Conservation (phyloP, 169 alveolate genomes). For the Cardiosporidium cionae region DNA sequence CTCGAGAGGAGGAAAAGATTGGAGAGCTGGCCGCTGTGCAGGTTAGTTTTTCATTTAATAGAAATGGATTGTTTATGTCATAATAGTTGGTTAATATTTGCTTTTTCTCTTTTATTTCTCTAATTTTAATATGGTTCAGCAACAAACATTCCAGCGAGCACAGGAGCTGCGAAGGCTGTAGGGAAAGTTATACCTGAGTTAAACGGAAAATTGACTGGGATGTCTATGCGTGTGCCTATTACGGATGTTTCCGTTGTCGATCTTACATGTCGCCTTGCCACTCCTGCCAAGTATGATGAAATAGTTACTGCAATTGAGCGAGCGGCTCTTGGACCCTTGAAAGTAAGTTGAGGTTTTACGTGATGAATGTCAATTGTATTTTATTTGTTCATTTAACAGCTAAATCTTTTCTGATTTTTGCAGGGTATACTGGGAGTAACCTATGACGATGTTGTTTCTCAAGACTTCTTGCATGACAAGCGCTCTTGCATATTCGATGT, state of each 20-base stretch:
- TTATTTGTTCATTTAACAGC: no score
- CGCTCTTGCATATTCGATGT: slow-evolving; percentile 91
- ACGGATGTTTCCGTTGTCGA: slow-evolving; percentile 98
- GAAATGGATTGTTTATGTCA: no score
- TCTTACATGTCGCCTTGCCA: slow-evolving; percentile 88
- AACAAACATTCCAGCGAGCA: slow-evolving; percentile 95
- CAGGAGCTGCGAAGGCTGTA: slow-evolving; percentile 99
- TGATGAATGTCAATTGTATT: no score
- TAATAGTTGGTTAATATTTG: no score
- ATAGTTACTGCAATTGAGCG: slow-evolving; percentile 85
- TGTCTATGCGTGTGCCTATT: slow-evolving; percentile 99
- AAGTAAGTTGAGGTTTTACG: no score
- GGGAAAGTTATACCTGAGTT: slow-evolving; percentile 96
- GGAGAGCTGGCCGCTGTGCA: slow-evolving; percentile 99
- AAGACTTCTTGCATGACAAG: slow-evolving; percentile 88
- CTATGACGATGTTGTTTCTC: slow-evolving; percentile 94
- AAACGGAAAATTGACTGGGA: slow-evolving; percentile 94
- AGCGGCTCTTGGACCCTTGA: slow-evolving; percentile 78
- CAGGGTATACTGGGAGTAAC: slow-evolving; percentile 90
- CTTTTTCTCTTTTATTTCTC: no score
- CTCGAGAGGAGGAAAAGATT: slow-evolving; percentile 99
- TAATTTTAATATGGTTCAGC: slow-evolving; percentile 1
- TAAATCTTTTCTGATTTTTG: background rate
- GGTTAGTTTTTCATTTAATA: slow-evolving; percentile 44
- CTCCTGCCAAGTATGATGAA: slow-evolving; percentile 90